Percentiles rank a stretch among this genome's conserved stretches.
Conservation (phyloP, 257 asterid genomes). For the Solanum piurae region DNA sequence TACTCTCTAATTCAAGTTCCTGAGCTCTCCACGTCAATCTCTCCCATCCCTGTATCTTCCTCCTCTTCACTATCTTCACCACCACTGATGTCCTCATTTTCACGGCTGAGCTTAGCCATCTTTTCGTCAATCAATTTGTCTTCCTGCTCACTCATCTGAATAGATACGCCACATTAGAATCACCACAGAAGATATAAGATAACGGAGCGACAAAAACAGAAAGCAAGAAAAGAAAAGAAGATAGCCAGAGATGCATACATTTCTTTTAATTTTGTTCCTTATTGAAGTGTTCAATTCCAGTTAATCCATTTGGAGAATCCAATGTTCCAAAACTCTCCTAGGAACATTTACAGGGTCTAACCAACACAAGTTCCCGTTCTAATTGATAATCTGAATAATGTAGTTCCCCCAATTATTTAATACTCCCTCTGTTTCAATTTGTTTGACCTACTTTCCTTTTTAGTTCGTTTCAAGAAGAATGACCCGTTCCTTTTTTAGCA, state of each 20-base stretch:
- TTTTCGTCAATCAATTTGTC: constrained; percentile 73
- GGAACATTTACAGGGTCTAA: not conserved
- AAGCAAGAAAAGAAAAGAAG: not conserved
- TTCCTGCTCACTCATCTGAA: constrained; percentile 90
- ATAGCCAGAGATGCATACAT: not conserved
- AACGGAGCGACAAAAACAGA: not conserved
- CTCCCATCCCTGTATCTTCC: constrained; percentile 93
- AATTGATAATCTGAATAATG: not conserved
- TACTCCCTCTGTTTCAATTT: not conserved
- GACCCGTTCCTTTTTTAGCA: not conserved
- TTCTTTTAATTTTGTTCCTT: not conserved
- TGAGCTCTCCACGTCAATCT: constrained; percentile 52
- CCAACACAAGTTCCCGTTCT: not conserved
- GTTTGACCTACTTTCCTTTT: not conserved
- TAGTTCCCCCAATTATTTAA: not conserved
- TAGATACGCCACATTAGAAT: not conserved
- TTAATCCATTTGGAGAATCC: not conserved
- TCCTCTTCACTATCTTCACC: constrained; percentile 88
- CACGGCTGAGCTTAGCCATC: constrained; percentile 53
- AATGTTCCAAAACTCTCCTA: not conserved
- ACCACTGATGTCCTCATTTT: constrained; percentile 76
- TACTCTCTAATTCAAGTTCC: constrained; percentile 28
- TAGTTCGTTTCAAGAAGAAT: not conserved
- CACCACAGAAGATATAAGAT: not conserved
- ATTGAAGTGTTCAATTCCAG: not conserved